phyloP scores from a whole-genome alignment of 1,139 yeast species.

The Suhomyces panamericanus region DNA sequence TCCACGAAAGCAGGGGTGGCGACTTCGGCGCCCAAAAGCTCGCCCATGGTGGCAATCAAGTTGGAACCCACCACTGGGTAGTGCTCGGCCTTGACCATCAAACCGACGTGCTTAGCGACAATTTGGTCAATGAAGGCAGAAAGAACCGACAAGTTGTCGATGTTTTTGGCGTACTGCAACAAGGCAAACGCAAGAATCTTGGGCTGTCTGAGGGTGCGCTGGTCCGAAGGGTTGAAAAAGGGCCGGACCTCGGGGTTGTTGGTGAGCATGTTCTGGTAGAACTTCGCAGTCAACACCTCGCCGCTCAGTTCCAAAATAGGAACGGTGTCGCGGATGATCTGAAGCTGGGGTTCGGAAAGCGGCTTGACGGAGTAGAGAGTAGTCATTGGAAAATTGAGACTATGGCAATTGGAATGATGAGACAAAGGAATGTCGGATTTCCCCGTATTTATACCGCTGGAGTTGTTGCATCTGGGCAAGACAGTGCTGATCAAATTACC shows the following conservation, averaged over 20 bases:
- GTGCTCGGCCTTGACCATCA: conserved; percentile 61
- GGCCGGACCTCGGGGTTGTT: conserved; percentile 56
- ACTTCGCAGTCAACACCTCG: conserved; percentile 51
- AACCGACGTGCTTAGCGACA: conserved; percentile 65
- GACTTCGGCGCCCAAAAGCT: conserved; percentile 54
- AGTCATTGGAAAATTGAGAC: background rate
- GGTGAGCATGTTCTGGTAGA: conserved; percentile 56
- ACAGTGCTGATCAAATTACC: no score
- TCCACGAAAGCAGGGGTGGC: conserved; percentile 58
- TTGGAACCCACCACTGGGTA: conserved; percentile 64
- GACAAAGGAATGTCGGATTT: no score
- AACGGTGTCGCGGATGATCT: conserved; percentile 53
- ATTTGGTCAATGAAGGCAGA: conserved; percentile 58
- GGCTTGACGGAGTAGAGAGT: conserved; percentile 21
- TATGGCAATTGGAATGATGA: no score
- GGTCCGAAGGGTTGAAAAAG: conserved; percentile 62
- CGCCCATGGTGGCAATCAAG: conserved; percentile 53
- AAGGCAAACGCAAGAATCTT: conserved; percentile 63
- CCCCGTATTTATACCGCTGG: no score
- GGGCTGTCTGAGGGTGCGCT: conserved; percentile 58
- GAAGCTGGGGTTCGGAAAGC: conserved; percentile 32
- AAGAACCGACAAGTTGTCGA: conserved; percentile 58
- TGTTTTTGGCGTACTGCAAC: conserved; percentile 61
- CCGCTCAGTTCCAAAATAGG: conserved; percentile 62
- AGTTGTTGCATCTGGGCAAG: no score